phyloP scores from a whole-genome alignment of 345 rosid species.

The Rhodomyrtus tomentosa region DNA sequence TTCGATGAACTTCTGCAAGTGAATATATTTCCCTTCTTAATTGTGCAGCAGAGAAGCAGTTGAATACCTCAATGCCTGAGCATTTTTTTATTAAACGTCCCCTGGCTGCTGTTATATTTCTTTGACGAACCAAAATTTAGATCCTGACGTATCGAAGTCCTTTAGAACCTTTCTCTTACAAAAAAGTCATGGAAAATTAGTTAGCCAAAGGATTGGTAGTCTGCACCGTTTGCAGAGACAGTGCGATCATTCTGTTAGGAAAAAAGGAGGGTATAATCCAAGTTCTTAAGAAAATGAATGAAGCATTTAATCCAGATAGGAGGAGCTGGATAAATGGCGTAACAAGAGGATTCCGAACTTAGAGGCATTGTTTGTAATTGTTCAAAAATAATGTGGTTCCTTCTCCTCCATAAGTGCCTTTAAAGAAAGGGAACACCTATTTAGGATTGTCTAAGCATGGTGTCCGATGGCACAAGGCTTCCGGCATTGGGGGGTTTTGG shows the following conservation, averaged over 20 bases:
- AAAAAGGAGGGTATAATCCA: background rate
- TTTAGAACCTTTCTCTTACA: background rate
- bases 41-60: background rate
- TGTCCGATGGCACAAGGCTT: background rate
- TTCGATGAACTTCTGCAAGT: background rate
- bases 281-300: background rate
- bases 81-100: background rate
- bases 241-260: background rate
- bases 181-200: background rate
- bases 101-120: background rate
- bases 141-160: background rate
- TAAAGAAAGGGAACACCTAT: background rate
- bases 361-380: background rate
- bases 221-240: background rate
- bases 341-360: background rate
- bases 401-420: background rate
- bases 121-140: background rate
- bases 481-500: background rate
- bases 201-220: background rate
- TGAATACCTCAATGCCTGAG: background rate
- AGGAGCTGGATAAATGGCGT: background rate
- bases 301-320: background rate
- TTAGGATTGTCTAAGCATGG: background rate
- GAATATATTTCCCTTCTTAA: background rate
- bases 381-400: background rate